These are phyloP conservation scores for Salvia splendens DNA, from an alignment of 257 asterid species.

Conservation along the genomic window DNA sequence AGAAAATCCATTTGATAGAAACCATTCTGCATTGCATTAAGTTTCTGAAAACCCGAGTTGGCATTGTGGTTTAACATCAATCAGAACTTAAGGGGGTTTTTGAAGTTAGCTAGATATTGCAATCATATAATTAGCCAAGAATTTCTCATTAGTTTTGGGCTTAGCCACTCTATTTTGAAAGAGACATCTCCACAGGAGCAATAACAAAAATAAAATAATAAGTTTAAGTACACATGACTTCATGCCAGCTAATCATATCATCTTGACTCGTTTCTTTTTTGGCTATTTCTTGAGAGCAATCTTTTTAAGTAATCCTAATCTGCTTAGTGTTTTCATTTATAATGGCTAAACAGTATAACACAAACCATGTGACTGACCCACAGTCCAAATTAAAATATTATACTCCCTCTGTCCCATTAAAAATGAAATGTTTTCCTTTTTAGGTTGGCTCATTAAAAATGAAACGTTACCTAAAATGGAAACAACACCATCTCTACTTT, in stretches of 20 bases:
- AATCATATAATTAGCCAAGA: neutral
- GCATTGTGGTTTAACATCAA: neutral
- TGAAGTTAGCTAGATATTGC: neutral
- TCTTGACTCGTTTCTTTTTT: neutral
- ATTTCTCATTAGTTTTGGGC: neutral
- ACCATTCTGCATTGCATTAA: conserved; percentile 15
- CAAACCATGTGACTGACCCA: neutral
- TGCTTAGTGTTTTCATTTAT: neutral
- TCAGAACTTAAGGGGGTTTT: neutral
- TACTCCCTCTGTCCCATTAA: neutral
- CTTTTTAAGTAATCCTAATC: neutral
- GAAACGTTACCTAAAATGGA: no score
- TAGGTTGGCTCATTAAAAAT: no score
- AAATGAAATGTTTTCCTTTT: no score
- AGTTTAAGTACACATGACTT: neutral
- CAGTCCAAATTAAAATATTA: neutral
- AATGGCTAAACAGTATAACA: conserved; percentile 1
- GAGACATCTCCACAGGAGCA: neutral
- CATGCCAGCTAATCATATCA: conserved; percentile 19
- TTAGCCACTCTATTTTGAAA: neutral
- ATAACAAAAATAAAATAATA: neutral
- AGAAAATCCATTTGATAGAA: conserved; percentile 16
- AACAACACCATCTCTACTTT: no score
- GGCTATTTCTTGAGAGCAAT: neutral
- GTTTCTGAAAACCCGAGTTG: conserved; percentile 17